These are phyloP conservation scores for Sonneratia alba DNA, from an alignment of 345 rosid genomes.

Conservation along the genomic window DNA sequence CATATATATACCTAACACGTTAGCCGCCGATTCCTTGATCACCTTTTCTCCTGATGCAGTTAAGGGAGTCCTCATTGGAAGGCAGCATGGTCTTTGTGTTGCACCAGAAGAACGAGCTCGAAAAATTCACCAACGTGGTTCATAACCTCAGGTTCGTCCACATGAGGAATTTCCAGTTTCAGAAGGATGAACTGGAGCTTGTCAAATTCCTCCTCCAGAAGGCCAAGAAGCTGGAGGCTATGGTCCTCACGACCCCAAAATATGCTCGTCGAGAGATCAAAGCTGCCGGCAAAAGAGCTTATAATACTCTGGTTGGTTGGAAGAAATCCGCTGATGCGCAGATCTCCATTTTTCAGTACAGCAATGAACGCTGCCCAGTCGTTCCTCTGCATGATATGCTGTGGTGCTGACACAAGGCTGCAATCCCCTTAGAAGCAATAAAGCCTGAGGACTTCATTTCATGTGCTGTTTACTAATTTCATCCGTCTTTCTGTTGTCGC, in stretches of 20 bases:
- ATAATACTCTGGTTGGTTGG: background rate
- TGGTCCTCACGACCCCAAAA: constrained; percentile 1
- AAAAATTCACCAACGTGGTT: background rate
- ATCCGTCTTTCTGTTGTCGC: background rate
- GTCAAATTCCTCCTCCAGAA: constrained; percentile 10
- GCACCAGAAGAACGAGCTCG: constrained; percentile 4
- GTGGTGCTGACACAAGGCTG: background rate
- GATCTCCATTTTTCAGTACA: background rate
- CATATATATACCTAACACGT: background rate
- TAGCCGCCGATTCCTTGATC: background rate
- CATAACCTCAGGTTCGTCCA: constrained; percentile 1
- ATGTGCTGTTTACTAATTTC: background rate
- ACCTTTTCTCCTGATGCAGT: constrained; percentile 3
- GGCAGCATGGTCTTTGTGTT: background rate
- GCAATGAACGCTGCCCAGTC: background rate
- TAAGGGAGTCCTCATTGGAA: constrained; percentile 8
- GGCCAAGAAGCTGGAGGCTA: constrained; percentile 8
- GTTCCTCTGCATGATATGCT: background rate
- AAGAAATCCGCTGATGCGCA: background rate
- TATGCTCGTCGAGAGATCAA: background rate
- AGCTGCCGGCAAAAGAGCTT: background rate
- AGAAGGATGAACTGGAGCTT: constrained; percentile 9
- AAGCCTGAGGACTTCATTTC: background rate
- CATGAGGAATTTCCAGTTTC: constrained; percentile 13
- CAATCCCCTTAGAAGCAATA: background rate